Evolutionary conservation across 805 yeast genomes (phyloP).

Genomic region (Saturnispora besseyi): DNA sequence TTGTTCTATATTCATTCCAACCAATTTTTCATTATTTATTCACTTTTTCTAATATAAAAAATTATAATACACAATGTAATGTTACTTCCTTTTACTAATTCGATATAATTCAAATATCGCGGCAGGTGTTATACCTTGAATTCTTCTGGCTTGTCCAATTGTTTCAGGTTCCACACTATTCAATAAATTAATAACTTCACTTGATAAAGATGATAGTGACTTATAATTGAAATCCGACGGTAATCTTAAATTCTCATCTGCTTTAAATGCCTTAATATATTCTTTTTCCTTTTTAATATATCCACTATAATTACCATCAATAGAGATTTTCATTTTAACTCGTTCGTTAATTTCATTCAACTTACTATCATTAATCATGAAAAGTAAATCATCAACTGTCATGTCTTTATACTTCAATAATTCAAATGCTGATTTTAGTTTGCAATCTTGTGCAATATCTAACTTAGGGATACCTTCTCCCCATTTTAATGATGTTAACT

Average conservation of each 20-base stretch:
- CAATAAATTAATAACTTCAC: slow-evolving; percentile 61
- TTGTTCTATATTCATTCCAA: neutral
- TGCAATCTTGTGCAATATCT: slow-evolving; percentile 45
- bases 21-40: neutral
- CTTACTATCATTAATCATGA: slow-evolving; percentile 26
- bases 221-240: slow-evolving; percentile 62
- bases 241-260: slow-evolving; percentile 70
- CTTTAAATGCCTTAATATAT: slow-evolving; percentile 65
- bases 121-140: slow-evolving; percentile 93
- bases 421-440: slow-evolving; percentile 58
- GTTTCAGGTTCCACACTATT: slow-evolving; percentile 78
- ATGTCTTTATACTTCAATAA: slow-evolving; percentile 49
- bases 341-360: slow-evolving; percentile 32
- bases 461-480: slow-evolving; percentile 35
- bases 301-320: slow-evolving; percentile 79
- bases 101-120: slow-evolving; percentile 74
- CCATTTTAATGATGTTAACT: slow-evolving; percentile 59
- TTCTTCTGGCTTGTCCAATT: slow-evolving; percentile 89
- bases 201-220: slow-evolving; percentile 52
- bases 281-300: slow-evolving; percentile 65
- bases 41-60: neutral
- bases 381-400: slow-evolving; percentile 26
- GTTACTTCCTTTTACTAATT: slow-evolving; percentile 28
- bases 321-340: slow-evolving; percentile 50
- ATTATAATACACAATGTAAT: neutral